phyloP scores from a whole-genome alignment of 306 rosid genomes.

The Sicyos edulis region DNA sequence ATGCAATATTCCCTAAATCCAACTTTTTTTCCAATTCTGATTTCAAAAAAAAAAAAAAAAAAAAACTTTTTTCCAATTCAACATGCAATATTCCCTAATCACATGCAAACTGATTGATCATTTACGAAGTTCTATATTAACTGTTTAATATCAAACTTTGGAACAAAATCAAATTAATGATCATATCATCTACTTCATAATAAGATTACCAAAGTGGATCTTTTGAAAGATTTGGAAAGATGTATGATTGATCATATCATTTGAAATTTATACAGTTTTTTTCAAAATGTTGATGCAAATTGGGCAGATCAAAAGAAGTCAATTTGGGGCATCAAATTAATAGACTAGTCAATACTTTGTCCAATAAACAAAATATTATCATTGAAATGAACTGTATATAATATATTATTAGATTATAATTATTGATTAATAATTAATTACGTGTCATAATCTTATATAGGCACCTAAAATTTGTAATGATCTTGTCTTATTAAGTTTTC shows the following conservation, averaged over 20 bases:
- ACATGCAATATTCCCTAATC: constrained; percentile 25
- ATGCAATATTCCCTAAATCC: too few species aligned
- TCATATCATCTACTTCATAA: neutral
- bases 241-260: constrained; percentile 13
- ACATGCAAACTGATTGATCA: constrained; percentile 27
- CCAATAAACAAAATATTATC: neutral
- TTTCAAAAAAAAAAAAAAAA: too few species aligned
- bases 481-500: constrained; percentile 5
- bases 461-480: neutral
- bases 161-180: constrained; percentile 1
- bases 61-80: too few species aligned
- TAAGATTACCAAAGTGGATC: neutral
- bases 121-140: constrained; percentile 12
- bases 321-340: constrained; percentile 1
- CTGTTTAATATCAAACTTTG: constrained; percentile 9
- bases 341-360: constrained; percentile 1
- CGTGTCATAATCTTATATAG: neutral
- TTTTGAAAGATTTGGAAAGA: constrained; percentile 6
- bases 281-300: constrained; percentile 2
- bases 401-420: neutral
- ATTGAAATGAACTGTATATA: neutral
- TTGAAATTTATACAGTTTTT: neutral
- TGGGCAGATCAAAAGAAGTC: constrained; percentile 3
- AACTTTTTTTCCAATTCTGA: too few species aligned
- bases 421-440: neutral